phyloP scores from a whole-genome alignment of 352 stramenopile genomes.

The Pythium phragmitis region DNA sequence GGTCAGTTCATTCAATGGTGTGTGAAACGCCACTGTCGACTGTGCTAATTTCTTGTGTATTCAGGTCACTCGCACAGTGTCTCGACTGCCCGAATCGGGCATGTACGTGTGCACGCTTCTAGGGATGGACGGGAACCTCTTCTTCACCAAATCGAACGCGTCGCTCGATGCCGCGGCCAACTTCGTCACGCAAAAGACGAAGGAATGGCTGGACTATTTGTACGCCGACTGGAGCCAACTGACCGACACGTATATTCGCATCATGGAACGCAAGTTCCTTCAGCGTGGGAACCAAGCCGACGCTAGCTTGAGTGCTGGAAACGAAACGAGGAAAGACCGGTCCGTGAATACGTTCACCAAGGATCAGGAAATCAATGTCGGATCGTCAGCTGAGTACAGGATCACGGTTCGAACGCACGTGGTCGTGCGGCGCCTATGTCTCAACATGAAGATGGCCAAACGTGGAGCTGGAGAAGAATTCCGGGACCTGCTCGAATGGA shows the following conservation, averaged over 20 bases:
- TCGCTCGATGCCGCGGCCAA: conserved; percentile 22
- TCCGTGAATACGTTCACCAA: conserved; percentile 30
- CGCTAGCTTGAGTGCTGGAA: conserved; percentile 62
- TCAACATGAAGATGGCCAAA: conserved; percentile 75
- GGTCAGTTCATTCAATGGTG: conserved; percentile 9
- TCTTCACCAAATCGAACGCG: conserved; percentile 35
- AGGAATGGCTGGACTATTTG: conserved; percentile 41
- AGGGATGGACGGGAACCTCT: conserved; percentile 34
- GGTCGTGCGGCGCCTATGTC: conserved; percentile 54
- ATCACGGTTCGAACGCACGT: conserved; percentile 45
- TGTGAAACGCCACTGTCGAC: not conserved
- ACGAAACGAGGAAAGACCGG: conserved; percentile 54
- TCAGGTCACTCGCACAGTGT: conserved; percentile 14
- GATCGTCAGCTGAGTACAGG: conserved; percentile 46
- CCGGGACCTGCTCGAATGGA: conserved; percentile 54
- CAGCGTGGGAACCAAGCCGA: conserved; percentile 34
- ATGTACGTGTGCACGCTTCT: conserved; percentile 35
- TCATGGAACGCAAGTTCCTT: conserved; percentile 23
- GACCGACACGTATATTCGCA: conserved; percentile 41
- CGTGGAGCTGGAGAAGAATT: conserved; percentile 70
- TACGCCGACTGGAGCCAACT: conserved; percentile 50
- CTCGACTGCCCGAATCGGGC: conserved; percentile 12
- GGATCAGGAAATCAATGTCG: conserved; percentile 19
- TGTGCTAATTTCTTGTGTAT: not conserved
- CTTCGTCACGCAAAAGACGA: conserved; percentile 20